These are phyloP conservation scores for Pleodorina starrii DNA, from an alignment of 139 green algal species.

Conservation along the genomic window DNA sequence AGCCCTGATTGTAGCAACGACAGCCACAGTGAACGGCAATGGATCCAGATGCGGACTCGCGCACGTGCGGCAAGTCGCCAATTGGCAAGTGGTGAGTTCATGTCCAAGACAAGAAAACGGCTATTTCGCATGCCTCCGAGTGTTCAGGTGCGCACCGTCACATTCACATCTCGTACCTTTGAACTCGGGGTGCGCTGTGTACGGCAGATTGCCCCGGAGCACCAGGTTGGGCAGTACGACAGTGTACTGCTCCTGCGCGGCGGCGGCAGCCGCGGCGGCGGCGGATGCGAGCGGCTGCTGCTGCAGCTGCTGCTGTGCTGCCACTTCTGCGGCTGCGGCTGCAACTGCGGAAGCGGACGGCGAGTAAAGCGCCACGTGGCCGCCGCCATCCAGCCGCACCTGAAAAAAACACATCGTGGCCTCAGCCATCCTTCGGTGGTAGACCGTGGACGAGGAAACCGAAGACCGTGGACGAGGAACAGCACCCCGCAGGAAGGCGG, in stretches of 20 bases:
- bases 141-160: too few relatives aligned
- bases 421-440: too few relatives aligned
- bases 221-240: constrained; percentile 50
- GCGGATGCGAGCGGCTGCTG: background rate
- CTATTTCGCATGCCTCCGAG: too few relatives aligned
- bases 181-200: constrained; percentile 2
- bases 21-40: too few relatives aligned
- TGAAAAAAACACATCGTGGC: too few relatives aligned
- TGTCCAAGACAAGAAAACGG: background rate
- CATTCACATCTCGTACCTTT: too few relatives aligned
- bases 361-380: constrained; percentile 19
- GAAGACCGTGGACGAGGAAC: too few relatives aligned
- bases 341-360: background rate
- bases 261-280: background rate
- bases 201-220: constrained; percentile 23
- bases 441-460: too few relatives aligned
- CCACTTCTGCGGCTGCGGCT: background rate
- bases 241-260: constrained; percentile 21
- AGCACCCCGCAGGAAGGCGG: too few relatives aligned
- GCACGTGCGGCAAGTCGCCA: too few relatives aligned
- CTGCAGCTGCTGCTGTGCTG: background rate
- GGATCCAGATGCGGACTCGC: too few relatives aligned
- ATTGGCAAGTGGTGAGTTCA: background rate
- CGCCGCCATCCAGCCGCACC: constrained; percentile 30
- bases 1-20: too few relatives aligned